phyloP scores from a whole-genome alignment of 768 basidiomycete species.

The Termitomyces sp. region DNA sequence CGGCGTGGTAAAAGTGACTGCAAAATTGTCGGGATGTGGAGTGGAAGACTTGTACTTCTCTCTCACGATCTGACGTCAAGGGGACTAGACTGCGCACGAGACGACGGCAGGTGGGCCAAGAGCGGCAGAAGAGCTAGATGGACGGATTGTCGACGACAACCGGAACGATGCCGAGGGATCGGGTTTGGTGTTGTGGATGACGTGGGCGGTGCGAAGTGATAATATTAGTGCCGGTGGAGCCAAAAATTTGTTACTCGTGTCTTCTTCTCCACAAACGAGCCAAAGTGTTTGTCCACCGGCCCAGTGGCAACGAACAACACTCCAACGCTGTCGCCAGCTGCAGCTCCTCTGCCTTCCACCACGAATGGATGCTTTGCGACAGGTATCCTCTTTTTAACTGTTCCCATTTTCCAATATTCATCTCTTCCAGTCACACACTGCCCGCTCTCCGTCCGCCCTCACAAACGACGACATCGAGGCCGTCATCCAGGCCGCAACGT shows the following conservation, averaged over 20 bases:
- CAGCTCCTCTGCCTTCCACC: neutral
- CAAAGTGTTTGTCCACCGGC: too few species aligned
- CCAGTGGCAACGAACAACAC: too few species aligned
- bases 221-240: conserved; percentile 15
- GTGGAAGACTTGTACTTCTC: too few species aligned
- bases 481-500: conserved; percentile 88
- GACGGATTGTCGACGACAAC: neutral
- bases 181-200: neutral
- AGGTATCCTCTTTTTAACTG: neutral
- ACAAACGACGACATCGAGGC: conserved; percentile 89
- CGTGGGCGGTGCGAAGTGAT: neutral
- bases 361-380: neutral
- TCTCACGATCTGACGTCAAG: neutral
- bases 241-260: conserved; percentile 17
- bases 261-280: conserved; percentile 9
- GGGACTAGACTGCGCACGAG: too few species aligned
- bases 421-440: neutral
- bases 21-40: too few species aligned
- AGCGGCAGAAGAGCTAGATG: too few species aligned
- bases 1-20: too few species aligned
- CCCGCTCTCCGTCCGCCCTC: conserved; percentile 30
- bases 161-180: neutral
- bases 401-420: neutral
- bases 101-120: too few species aligned
- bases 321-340: too few species aligned